Evolutionary conservation across 495 filamentous ascomycete genomes (phyloP).

Genomic region (Hamigera avellanea): DNA sequence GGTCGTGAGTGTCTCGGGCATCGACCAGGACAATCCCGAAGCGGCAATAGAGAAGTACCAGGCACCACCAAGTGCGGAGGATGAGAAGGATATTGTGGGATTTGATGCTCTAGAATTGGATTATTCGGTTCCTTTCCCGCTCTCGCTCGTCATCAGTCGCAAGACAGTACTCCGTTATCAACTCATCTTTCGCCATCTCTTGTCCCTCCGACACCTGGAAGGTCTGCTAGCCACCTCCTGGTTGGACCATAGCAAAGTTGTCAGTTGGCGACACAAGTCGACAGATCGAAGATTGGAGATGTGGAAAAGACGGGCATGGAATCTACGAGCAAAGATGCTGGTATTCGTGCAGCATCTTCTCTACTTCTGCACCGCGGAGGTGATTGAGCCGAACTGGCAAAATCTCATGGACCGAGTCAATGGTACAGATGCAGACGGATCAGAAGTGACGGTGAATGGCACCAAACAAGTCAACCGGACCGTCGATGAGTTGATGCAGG

Average conservation of each 20-base stretch:
- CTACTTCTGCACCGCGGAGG: constrained; percentile 93
- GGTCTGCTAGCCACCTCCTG: constrained; percentile 72
- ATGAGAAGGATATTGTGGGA: constrained; percentile 77
- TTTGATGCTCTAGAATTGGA: constrained; percentile 89
- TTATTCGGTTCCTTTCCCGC: constrained; percentile 90
- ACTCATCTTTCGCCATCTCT: constrained; percentile 83
- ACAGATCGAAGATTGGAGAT: constrained; percentile 64
- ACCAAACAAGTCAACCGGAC: constrained; percentile 57
- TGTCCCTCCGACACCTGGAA: constrained; percentile 82
- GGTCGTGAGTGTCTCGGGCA: constrained; percentile 87
- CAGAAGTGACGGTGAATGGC: constrained; percentile 33
- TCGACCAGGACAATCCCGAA: constrained; percentile 70
- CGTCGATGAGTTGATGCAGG: constrained; percentile 96
- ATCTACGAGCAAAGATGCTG: constrained; percentile 82
- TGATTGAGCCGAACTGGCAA: constrained; percentile 97
- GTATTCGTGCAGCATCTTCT: constrained; percentile 93
- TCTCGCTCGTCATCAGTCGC: constrained; percentile 89
- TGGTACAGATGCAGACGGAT: constrained; percentile 43
- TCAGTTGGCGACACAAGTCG: constrained; percentile 75
- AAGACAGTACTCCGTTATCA: constrained; percentile 95
- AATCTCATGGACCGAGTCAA: constrained; percentile 76
- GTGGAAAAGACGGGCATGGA: constrained; percentile 92
- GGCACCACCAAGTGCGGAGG: constrained; percentile 43
- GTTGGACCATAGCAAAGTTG: constrained; percentile 76
- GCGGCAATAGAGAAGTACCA: constrained; percentile 42